phyloP scores from a whole-genome alignment of 495 filamentous ascomycete genomes.

The Aspergillus cristatus region DNA sequence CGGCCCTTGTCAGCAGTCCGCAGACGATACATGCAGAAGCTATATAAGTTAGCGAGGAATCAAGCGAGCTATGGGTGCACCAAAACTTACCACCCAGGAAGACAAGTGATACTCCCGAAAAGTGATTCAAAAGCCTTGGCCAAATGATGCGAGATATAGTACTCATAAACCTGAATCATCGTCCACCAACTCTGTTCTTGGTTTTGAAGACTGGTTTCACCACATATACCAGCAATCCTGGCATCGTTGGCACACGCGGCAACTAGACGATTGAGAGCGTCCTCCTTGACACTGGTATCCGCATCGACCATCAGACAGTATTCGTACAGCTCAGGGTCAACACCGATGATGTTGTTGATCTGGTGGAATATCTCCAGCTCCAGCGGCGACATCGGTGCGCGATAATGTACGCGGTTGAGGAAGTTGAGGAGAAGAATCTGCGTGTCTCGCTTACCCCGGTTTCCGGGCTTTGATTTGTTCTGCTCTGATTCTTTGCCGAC shows the following conservation, averaged over 20 bases:
- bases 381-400: conserved; percentile 84
- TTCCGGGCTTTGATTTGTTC: conserved; percentile 84
- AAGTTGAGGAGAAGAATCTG: conserved; percentile 80
- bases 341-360: conserved; percentile 97
- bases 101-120: conserved; percentile 92
- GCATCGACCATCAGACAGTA: conserved; percentile 97
- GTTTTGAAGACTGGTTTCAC: conserved; percentile 93
- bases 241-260: conserved; percentile 89
- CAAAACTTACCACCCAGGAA: conserved; percentile 84
- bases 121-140: conserved; percentile 92
- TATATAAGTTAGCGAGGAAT: conserved; percentile 31
- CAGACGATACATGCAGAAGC: conserved; percentile 98
- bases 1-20: conserved; percentile 86
- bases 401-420: conserved; percentile 95
- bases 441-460: conserved; percentile 96
- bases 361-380: conserved; percentile 98
- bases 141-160: conserved; percentile 93
- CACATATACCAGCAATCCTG: conserved; percentile 95
- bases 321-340: conserved; percentile 95
- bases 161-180: conserved; percentile 99
- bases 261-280: conserved; percentile 86
- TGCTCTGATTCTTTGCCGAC: conserved; percentile 95
- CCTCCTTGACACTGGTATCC: conserved; percentile 89
- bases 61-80: background rate
- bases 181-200: conserved; percentile 95